Percentiles rank a stretch among this genome's conserved stretches.
Evolutionary conservation across 768 basidiomycete genomes (phyloP).

Genomic region (Lactarius deliciosus): DNA sequence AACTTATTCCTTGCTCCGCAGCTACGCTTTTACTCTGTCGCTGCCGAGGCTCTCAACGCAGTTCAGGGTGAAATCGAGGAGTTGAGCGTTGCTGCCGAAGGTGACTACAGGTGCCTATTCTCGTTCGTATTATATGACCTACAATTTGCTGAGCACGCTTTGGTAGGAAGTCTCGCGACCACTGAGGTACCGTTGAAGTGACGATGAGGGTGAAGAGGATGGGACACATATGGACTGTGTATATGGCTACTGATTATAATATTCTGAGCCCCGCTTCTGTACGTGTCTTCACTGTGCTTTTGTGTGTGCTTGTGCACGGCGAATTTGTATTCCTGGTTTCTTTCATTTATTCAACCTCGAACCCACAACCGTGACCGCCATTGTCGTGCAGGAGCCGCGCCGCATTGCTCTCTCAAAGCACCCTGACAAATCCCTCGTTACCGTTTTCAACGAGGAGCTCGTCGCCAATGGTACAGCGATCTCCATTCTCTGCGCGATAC

Average conservation of each 20-base stretch:
- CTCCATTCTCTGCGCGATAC: constrained; percentile 34
- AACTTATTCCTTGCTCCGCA: constrained; percentile 34
- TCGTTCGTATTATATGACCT: neutral
- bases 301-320: constrained; percentile 14
- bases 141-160: constrained; percentile 9
- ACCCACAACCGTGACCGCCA: constrained; percentile 2
- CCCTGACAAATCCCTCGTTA: constrained; percentile 36
- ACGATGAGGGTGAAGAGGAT: constrained; percentile 8
- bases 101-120: constrained; percentile 76
- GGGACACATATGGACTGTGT: constrained; percentile 18
- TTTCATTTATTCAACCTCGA: too few relatives aligned
- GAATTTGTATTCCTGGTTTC: constrained; percentile 24
- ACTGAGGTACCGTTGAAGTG: constrained; percentile 57
- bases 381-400: constrained; percentile 29
- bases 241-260: constrained; percentile 19
- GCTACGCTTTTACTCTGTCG: constrained; percentile 69
- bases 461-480: constrained; percentile 39
- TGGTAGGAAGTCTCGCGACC: constrained; percentile 83
- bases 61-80: constrained; percentile 94
- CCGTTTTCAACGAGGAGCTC: constrained; percentile 36
- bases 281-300: constrained; percentile 21
- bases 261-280: constrained; percentile 20
- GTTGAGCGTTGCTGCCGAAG: constrained; percentile 88
- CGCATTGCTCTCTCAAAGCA: constrained; percentile 35
- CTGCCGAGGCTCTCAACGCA: constrained; percentile 77